Evolutionary conservation across 2,329 filamentous ascomycete species (phyloP), one percentile per base, ranked within the genome.

Genomic region (Pochonia chlamydosporia): DNA sequence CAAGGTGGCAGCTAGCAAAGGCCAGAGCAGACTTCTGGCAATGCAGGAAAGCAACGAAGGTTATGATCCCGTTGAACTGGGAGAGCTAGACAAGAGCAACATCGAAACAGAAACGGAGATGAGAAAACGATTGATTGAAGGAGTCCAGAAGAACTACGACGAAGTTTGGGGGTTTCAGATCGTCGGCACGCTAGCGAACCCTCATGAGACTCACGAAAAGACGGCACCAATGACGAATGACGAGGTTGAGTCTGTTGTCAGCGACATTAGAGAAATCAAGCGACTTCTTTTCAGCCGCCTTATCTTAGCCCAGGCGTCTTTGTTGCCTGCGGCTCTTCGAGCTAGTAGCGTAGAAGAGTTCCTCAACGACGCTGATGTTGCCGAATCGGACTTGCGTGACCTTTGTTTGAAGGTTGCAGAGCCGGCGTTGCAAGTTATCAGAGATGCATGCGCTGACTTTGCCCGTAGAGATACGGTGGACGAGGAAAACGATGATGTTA

Each of bases 371-470:
- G 33, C 48, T 5, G 48, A 54, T 9, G 47, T 62, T 3, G 42
- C 57, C 2, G 57, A 63, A 16, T 49, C 55, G 4, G 57, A 61
- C 28, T 33, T 61, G 5, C 52, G 59, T 7, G 60, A 62, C 40
- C 49, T 62, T 11, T 62, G 57, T 33, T 40, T 62, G 11, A 62
- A 59, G 20, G 49, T 61, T 2, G 53, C 56, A 9, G 51, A 58
- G 3, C 60, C 60, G 4, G 55, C 48, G 18, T 54, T 62, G 0
- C 58, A 62, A 16, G 47, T 56, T 4, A 58, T 62, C 7, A 55
- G 60, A 47, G 60, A 63, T 18, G 59, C 59, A 4, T 62, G 60
- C 25, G 60, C 60, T 24, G 60, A 62, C 25, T 61, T 61, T 18
- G 55, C 60, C 0, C 56, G 58, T 0, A 53, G 53, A 4, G 54